Base-by-base conservation (phyloP, 345 rosid genomes). In the Toxicodendron radicans region DNA sequence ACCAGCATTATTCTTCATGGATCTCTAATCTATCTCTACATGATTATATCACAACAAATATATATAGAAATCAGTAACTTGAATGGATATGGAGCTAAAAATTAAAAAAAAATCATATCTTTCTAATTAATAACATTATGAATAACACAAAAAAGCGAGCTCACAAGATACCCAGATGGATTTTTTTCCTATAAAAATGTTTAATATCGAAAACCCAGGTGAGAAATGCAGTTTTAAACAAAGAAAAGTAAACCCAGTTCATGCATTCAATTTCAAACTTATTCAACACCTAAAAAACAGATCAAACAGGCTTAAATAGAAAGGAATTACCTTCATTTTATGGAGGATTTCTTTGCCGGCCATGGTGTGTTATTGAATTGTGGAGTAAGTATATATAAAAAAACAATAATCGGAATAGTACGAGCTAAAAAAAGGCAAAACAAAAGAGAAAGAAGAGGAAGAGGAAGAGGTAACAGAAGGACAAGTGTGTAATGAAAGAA, bases 291-390 rank as follows among this genome's bases (percentile, higher is more conserved):
- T 16, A 54, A 32, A 17, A 10, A 24, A 35, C 38, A 27, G 14
- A 49, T 17, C 7, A 21, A 51, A 27, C n/a, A 51, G 2, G 21
- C 9, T 24, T 21, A 48, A 66, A 48, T 46, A 6, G 5, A 2
- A 51, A 48, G 17, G 6, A 51, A 16, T 51, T 73, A 91, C 95
- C 90, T 95, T 95, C 97, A 92, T 85, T 84, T 88, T 92, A 76
- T 83, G 78, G 52, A 92, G 79, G 81, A 91, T 85, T 64, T 95
- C 92, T 75, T 20, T 95, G 68, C 96, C 92, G 45, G 76, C 30
- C 98, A 94, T 92, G 79, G 86, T 52, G 64, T 53, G 18, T 59
- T 45, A 21, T 10, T 14, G 12, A 7, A 45, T 5, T 14, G 23
- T 18, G 73, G 53, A 38, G 67, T 64, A 41, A 27, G 49, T 69